These are phyloP conservation scores for Aspergillus sp. DNA, from an alignment of 2,329 filamentous ascomycete genomes.

Conservation along the genomic window DNA sequence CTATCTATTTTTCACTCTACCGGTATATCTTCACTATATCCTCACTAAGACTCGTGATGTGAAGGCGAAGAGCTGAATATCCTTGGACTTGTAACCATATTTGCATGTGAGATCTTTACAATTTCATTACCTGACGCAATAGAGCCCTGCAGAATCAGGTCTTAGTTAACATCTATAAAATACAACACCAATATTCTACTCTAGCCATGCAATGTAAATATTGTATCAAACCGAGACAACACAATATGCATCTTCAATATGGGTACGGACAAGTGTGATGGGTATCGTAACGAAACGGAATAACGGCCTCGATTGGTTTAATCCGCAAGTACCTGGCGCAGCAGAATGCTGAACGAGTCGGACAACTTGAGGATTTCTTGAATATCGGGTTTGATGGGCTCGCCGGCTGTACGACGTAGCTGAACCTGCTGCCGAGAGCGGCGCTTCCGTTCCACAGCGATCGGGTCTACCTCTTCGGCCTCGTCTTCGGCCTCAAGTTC, in stretches of 20 bases:
- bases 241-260: slow-evolving; percentile 5
- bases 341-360: slow-evolving; percentile 77
- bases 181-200: slow-evolving; percentile 5
- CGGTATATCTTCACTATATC: too few species aligned
- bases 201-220: slow-evolving; percentile 10
- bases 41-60: too few species aligned
- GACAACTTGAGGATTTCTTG: slow-evolving; percentile 75
- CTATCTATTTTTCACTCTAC: too few species aligned
- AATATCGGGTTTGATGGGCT: slow-evolving; percentile 79
- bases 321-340: slow-evolving; percentile 76
- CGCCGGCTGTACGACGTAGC: slow-evolving; percentile 75
- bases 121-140: not conserved
- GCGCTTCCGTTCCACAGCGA: slow-evolving; percentile 78
- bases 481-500: slow-evolving; percentile 70
- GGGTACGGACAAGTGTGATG: slow-evolving; percentile 10
- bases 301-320: slow-evolving; percentile 37
- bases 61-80: too few species aligned
- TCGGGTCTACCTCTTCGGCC: slow-evolving; percentile 69
- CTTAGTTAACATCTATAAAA: slow-evolving; percentile 1
- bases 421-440: slow-evolving; percentile 76
- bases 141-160: slow-evolving; percentile 12
- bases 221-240: not conserved
- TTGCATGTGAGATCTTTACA: too few species aligned
- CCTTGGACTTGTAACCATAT: too few species aligned
- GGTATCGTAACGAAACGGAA: slow-evolving; percentile 17